Conservation (phyloP, 2,329 filamentous ascomycete species). For the Monilinia fructigena region DNA sequence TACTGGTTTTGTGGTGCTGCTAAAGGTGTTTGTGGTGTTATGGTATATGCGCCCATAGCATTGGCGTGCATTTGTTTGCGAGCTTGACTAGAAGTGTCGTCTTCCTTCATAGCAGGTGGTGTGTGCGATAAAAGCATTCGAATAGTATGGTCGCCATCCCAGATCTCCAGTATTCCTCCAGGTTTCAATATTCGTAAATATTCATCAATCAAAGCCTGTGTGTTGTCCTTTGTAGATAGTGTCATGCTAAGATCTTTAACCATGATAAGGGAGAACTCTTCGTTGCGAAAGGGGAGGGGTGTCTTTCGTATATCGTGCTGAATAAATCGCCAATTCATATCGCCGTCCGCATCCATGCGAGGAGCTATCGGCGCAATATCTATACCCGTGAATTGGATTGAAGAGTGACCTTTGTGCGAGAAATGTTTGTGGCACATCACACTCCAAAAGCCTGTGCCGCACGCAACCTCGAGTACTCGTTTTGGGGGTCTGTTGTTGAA, state of each 20-base stretch:
- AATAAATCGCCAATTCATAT: conserved; percentile 85
- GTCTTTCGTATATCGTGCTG: conserved; percentile 77
- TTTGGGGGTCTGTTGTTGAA: conserved; percentile 66
- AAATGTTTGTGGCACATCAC: conserved; percentile 83
- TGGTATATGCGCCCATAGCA: conserved; percentile 74
- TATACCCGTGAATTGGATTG: conserved; percentile 76
- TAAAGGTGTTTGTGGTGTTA: conserved; percentile 80
- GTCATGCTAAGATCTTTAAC: conserved; percentile 77
- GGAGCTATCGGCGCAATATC: conserved; percentile 75
- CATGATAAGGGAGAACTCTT: conserved; percentile 84
- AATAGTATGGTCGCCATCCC: conserved; percentile 84
- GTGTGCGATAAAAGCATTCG: conserved; percentile 78
- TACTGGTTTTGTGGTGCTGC: conserved; percentile 78
- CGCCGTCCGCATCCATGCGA: conserved; percentile 60
- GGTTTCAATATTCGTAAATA: conserved; percentile 73
- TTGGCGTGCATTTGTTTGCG: conserved; percentile 64
- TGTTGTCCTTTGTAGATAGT: conserved; percentile 52
- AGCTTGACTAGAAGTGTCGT: conserved; percentile 47
- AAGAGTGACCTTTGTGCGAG: conserved; percentile 61
- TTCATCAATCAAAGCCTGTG: conserved; percentile 63
- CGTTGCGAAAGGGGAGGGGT: conserved; percentile 75
- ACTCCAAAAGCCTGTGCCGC: conserved; percentile 87
- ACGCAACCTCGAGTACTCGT: conserved; percentile 81
- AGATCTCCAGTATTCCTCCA: conserved; percentile 79
- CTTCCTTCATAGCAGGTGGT: conserved; percentile 46